These are phyloP conservation scores for Cyberlindnera suaveolens DNA, from an alignment of 805 yeast genomes.

Conservation along the genomic window DNA sequence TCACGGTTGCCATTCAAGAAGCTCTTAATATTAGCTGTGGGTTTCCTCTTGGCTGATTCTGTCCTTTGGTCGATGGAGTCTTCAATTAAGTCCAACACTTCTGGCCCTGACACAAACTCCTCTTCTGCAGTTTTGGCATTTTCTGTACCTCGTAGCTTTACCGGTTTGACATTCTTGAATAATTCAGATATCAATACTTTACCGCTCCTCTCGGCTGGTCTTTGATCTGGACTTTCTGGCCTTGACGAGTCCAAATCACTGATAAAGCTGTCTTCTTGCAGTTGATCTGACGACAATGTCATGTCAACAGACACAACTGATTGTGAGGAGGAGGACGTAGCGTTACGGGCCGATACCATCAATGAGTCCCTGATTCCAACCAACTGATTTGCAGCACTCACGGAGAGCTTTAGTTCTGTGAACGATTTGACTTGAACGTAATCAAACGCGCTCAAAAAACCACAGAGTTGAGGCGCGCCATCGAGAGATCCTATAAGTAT, in stretches of 20 bases:
- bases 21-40: conserved; percentile 2
- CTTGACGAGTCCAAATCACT: conserved; percentile 7
- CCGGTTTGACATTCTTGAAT: conserved; percentile 8
- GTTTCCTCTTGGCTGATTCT: not conserved
- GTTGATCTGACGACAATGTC: not conserved
- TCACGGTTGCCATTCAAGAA: conserved; percentile 5
- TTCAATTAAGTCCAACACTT: no score
- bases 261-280: conserved; percentile 4
- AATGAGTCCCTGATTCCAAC: no score
- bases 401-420: no score
- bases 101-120: not conserved
- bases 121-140: not conserved
- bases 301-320: conserved; percentile 2
- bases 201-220: not conserved
- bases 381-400: no score
- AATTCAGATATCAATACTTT: conserved; percentile 10
- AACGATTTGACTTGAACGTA: no score
- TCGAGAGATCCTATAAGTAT: no score
- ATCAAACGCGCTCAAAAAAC: not conserved
- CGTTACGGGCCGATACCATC: no score
- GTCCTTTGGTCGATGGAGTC: no score
- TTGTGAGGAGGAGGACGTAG: not conserved
- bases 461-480: not conserved
- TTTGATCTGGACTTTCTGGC: not conserved
- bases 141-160: not conserved